Conservation (phyloP, 495 filamentous ascomycete species). For the Aspergillus sclerotioniger region DNA sequence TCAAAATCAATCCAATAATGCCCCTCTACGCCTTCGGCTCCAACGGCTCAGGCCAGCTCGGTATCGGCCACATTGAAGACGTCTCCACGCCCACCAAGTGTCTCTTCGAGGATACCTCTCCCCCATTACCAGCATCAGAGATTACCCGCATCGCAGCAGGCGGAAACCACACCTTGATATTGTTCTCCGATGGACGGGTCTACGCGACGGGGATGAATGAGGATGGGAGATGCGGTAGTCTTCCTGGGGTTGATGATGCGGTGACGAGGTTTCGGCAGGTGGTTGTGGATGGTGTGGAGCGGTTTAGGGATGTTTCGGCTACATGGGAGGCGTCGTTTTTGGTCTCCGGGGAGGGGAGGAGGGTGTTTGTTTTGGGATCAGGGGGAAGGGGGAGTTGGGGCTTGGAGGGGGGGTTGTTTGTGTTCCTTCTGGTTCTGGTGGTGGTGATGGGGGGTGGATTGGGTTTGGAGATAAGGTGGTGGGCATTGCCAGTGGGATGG, state of each 20-base stretch:
- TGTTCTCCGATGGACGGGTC: conserved; percentile 55
- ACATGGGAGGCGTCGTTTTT: conserved; percentile 74
- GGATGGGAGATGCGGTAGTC: conserved; percentile 44
- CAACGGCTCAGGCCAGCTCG: conserved; percentile 85
- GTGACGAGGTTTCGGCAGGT: conserved; percentile 30
- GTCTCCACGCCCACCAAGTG: conserved; percentile 64
- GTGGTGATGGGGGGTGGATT: conserved; percentile 32
- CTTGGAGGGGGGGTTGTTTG: conserved; percentile 37
- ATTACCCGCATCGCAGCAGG: conserved; percentile 60
- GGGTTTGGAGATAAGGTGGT: conserved; percentile 56
- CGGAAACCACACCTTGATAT: conserved; percentile 82
- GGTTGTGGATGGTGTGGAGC: conserved; percentile 13
- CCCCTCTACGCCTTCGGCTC: conserved; percentile 82
- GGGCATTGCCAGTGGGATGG: conserved; percentile 67
- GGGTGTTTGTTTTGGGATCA: conserved; percentile 61
- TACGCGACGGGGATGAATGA: conserved; percentile 62
- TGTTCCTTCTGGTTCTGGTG: neutral
- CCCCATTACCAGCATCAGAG: conserved; percentile 8
- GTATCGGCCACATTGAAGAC: conserved; percentile 72
- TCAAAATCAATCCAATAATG: conserved; percentile 20
- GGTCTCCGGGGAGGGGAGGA: conserved; percentile 33
- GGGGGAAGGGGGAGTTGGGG: conserved; percentile 73
- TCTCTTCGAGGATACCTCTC: conserved; percentile 33
- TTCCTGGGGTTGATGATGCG: conserved; percentile 4
- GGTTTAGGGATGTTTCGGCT: conserved; percentile 53